phyloP scores from a whole-genome alignment of 2,329 filamentous ascomycete genomes.

The Xylaria sp. region DNA sequence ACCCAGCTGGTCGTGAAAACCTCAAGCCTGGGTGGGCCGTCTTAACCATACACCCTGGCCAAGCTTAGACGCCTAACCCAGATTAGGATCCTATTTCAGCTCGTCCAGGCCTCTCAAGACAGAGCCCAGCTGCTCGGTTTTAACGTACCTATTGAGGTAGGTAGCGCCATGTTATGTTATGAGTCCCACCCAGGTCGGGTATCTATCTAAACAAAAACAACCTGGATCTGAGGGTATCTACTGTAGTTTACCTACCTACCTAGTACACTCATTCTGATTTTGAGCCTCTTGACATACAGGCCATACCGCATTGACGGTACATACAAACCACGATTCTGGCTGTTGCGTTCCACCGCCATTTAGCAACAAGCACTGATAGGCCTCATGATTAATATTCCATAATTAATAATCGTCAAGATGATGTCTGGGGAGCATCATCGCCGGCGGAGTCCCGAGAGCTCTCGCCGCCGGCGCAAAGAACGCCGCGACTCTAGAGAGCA shows the following conservation, averaged over 20 bases:
- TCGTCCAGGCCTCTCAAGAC: slow-evolving; percentile 15
- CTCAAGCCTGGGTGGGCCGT: slow-evolving; percentile 15
- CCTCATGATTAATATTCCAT: slow-evolving; percentile 38
- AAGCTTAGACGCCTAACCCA: neutral
- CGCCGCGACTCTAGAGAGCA: slow-evolving; percentile 57
- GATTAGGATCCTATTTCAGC: slow-evolving; percentile 25
- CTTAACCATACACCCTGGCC: slow-evolving; percentile 14
- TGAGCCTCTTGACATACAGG: slow-evolving; percentile 18
- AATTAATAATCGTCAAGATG: slow-evolving; percentile 54
- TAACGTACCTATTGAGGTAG: neutral
- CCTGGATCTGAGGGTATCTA: slow-evolving; percentile 18
- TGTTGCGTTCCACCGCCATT: slow-evolving; percentile 34
- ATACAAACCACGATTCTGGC: slow-evolving; percentile 12
- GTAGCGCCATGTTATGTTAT: slow-evolving; percentile 21
- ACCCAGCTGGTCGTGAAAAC: slow-evolving; percentile 17
- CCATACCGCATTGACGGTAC: slow-evolving; percentile 30
- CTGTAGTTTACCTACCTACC: slow-evolving; percentile 5
- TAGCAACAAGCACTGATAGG: slow-evolving; percentile 41
- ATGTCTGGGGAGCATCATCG: slow-evolving; percentile 63
- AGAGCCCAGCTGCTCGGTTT: slow-evolving; percentile 31
- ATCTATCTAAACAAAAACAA: slow-evolving; percentile 38
- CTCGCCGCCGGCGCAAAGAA: slow-evolving; percentile 62
- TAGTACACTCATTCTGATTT: slow-evolving; percentile 13
- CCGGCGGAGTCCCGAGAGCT: slow-evolving; percentile 67
- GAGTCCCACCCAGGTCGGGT: slow-evolving; percentile 29